A percentile compares a stretch with the other conserved stretches of the same genome.
These are phyloP conservation scores for Mycena latifolia DNA, from an alignment of 768 basidiomycete genomes.

Conservation along the genomic window DNA sequence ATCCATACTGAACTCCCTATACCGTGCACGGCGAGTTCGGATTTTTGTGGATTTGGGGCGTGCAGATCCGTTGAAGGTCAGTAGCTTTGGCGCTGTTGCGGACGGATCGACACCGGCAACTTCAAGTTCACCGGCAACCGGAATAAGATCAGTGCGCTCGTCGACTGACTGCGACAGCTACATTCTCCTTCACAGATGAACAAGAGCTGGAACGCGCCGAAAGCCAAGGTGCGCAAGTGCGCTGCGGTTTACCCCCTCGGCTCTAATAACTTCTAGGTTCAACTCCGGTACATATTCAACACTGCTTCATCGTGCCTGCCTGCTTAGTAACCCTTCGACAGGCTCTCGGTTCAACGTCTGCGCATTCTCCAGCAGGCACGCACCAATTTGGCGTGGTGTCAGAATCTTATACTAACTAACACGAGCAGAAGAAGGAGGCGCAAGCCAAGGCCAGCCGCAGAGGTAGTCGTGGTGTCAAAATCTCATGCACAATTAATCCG, in stretches of 20 bases:
- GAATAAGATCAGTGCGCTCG: too few species aligned
- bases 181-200: not conserved
- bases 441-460: slow-evolving; percentile 77
- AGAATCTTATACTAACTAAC: too few species aligned
- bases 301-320: slow-evolving; percentile 19
- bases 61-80: too few species aligned
- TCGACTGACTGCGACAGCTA: too few species aligned
- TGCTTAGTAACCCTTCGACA: slow-evolving; percentile 44
- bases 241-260: slow-evolving; percentile 1
- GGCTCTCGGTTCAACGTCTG: slow-evolving; percentile 87
- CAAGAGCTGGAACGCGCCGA: slow-evolving; percentile 68
- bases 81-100: too few species aligned
- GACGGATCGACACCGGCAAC: too few species aligned
- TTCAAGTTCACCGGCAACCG: too few species aligned
- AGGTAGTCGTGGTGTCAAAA: slow-evolving; percentile 41
- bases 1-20: too few species aligned
- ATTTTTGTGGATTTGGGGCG: too few species aligned
- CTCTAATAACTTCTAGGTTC: slow-evolving; percentile 48
- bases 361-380: slow-evolving; percentile 86
- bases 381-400: too few species aligned
- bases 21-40: too few species aligned
- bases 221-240: slow-evolving; percentile 61
- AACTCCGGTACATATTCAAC: slow-evolving; percentile 52
- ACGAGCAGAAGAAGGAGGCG: slow-evolving; percentile 95
- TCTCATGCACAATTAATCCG: slow-evolving; percentile 1